Percentiles rank a stretch among this genome's conserved stretches.
These are phyloP conservation scores for Silene conica DNA, from an alignment of 148 eudicot species.

Conservation along the genomic window DNA sequence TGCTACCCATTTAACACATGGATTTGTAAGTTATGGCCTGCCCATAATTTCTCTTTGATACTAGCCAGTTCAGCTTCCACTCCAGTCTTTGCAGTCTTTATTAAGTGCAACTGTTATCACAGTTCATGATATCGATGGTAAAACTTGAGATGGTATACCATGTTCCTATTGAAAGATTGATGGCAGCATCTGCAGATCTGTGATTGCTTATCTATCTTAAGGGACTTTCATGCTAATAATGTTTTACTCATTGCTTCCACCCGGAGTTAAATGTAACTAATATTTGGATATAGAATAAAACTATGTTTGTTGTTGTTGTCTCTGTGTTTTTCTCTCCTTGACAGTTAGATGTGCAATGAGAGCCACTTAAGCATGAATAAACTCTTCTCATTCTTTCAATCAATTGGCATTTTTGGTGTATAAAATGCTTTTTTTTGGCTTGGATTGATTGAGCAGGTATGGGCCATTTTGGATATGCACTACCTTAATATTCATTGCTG, in stretches of 20 bases:
- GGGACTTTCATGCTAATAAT: background rate
- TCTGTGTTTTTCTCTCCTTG: background rate
- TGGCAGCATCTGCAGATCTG: background rate
- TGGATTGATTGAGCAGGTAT: slow-evolving; percentile 49
- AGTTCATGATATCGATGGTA: background rate
- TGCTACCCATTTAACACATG: background rate
- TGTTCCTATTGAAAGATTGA: background rate
- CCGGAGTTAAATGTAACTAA: background rate
- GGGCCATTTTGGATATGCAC: slow-evolving; percentile 99
- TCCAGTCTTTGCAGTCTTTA: background rate
- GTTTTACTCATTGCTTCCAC: background rate
- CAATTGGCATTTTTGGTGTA: background rate
- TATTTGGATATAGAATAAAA: background rate
- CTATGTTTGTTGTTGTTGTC: background rate
- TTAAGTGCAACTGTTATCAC: background rate
- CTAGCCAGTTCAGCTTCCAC: background rate
- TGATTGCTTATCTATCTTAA: background rate
- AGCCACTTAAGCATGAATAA: background rate
- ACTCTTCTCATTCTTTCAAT: background rate
- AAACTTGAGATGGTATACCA: background rate
- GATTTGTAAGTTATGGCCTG: background rate
- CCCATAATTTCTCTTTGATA: background rate
- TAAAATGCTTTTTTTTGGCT: slow-evolving; percentile 7
- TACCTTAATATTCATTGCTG: slow-evolving; percentile 90
- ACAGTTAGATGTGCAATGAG: background rate